phyloP scores from a whole-genome alignment of 306 rosid genomes.

The Pterocarpus santalinus region DNA sequence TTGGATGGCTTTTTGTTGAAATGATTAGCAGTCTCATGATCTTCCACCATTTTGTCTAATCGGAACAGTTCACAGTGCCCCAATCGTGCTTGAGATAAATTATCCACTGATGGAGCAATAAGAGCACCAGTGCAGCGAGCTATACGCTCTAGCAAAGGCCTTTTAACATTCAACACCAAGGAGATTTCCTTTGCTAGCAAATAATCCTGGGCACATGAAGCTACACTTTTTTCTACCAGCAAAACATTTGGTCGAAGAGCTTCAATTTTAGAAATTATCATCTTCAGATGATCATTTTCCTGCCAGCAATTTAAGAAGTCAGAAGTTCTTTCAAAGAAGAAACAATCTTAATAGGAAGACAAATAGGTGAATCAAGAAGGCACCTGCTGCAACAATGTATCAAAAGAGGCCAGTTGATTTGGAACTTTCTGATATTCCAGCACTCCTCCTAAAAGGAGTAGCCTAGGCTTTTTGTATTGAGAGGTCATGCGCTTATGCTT shows the following conservation, averaged over 20 bases:
- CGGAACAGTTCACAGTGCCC: slow-evolving; percentile 96
- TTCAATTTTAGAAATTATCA: slow-evolving; percentile 85
- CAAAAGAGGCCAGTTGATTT: slow-evolving; percentile 87
- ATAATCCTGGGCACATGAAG: slow-evolving; percentile 81
- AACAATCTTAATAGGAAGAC: slow-evolving; percentile 19
- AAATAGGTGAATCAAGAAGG: slow-evolving; percentile 39
- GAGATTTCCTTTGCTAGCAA: slow-evolving; percentile 93
- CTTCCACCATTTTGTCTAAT: slow-evolving; percentile 78
- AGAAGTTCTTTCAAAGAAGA: slow-evolving; percentile 29
- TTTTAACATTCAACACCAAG: slow-evolving; percentile 93
- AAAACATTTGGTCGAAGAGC: slow-evolving; percentile 92
- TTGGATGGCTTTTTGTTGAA: slow-evolving; percentile 77
- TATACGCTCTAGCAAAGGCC: slow-evolving; percentile 86
- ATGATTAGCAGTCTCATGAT: slow-evolving; percentile 70
- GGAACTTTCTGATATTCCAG: slow-evolving; percentile 94
- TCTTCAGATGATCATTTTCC: slow-evolving; percentile 93
- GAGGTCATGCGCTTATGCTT: slow-evolving; percentile 99
- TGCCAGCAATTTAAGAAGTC: slow-evolving; percentile 52
- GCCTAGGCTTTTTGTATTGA: slow-evolving; percentile 82
- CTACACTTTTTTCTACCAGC: slow-evolving; percentile 93
- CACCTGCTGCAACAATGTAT: slow-evolving; percentile 93
- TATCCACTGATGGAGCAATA: slow-evolving; percentile 81
- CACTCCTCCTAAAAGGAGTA: slow-evolving; percentile 84
- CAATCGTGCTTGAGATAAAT: slow-evolving; percentile 67
- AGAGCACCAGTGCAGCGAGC: slow-evolving; percentile 92